These are phyloP conservation scores for Trichaptum fuscoviolaceum DNA, from an alignment of 768 basidiomycete genomes.

Conservation along the genomic window DNA sequence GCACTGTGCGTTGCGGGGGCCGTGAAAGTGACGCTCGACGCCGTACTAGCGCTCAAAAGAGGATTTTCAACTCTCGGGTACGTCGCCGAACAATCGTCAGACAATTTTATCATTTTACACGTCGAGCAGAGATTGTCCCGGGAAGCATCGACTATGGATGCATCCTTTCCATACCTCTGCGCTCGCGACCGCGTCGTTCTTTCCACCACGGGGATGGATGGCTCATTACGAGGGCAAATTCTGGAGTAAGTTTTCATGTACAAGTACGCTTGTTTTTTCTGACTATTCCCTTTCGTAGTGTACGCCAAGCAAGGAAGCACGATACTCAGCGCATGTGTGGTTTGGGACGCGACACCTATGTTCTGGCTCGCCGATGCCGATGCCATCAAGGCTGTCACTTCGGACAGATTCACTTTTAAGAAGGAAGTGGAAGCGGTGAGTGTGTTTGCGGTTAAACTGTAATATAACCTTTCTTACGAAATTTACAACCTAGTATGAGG, in stretches of 20 bases:
- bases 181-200: constrained; percentile 24
- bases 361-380: constrained; percentile 43
- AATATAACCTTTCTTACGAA: background rate
- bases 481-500: constrained; percentile 27
- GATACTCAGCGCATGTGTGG: constrained; percentile 28
- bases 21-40: background rate
- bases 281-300: constrained; percentile 18
- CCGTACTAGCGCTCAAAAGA: background rate
- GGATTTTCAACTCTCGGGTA: background rate
- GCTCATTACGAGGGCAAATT: constrained; percentile 32
- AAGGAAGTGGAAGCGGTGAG: constrained; percentile 36
- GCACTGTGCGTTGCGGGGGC: background rate
- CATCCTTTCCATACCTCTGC: constrained; percentile 27
- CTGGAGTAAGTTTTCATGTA: constrained; percentile 23
- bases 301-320: constrained; percentile 37
- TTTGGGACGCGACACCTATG: constrained; percentile 26
- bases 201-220: constrained; percentile 29
- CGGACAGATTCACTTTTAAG: constrained; percentile 30
- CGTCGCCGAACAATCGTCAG: background rate
- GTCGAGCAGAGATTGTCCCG: constrained; percentile 13
- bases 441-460: constrained; percentile 1
- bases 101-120: background rate
- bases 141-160: constrained; percentile 22
- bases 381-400: constrained; percentile 31
- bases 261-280: too few species aligned